Percentiles rank a stretch among this genome's conserved stretches.
phyloP scores from a whole-genome alignment of 495 filamentous ascomycete genomes.

The Copromyces sp. region DNA sequence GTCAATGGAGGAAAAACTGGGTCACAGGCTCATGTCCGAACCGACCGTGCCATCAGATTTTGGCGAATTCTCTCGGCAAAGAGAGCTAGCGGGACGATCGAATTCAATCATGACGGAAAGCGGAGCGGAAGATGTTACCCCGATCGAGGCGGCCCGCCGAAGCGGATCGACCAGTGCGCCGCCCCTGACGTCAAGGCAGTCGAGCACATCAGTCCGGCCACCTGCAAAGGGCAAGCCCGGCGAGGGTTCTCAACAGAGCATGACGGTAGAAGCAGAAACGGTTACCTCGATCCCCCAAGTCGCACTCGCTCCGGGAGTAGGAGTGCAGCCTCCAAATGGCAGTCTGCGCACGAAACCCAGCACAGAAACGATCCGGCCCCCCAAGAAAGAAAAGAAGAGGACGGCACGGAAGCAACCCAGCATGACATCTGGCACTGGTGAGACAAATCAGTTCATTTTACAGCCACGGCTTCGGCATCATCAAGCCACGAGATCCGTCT shows the following conservation, averaged over 20 bases:
- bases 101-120: constrained; percentile 42
- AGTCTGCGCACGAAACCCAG: constrained; percentile 82
- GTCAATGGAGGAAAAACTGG: constrained; percentile 37
- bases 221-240: constrained; percentile 45
- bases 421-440: constrained; percentile 62
- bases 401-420: constrained; percentile 60
- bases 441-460: constrained; percentile 29
- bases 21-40: constrained; percentile 38
- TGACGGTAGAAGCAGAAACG: constrained; percentile 97
- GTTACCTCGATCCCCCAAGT: constrained; percentile 87
- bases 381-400: constrained; percentile 84
- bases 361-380: constrained; percentile 85
- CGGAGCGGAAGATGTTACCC: constrained; percentile 35
- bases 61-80: constrained; percentile 22
- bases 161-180: constrained; percentile 24
- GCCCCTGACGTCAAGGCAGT: constrained; percentile 33
- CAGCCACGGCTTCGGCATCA: constrained; percentile 22
- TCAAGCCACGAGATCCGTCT: constrained; percentile 27
- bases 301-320: constrained; percentile 58
- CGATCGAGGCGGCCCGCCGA: constrained; percentile 24
- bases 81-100: constrained; percentile 21
- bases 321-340: constrained; percentile 53
- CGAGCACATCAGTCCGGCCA: constrained; percentile 34
- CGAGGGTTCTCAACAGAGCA: constrained; percentile 75
- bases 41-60: constrained; percentile 24